phyloP scores from a whole-genome alignment of 176 grass and related monocot species.

The Typha latifolia region DNA sequence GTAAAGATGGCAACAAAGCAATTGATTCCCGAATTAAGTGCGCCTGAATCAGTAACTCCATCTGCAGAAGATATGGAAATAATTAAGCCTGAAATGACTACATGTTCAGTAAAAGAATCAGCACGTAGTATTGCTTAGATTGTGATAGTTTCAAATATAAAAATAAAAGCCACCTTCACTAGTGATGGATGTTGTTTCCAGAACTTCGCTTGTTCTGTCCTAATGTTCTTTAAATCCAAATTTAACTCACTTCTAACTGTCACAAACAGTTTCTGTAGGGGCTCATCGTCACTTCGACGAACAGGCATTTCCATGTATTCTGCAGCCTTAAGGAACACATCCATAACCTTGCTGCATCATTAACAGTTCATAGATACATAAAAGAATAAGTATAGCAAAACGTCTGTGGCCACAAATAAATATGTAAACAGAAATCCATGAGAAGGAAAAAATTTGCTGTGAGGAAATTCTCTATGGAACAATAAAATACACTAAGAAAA shows the following conservation, averaged over 20 bases:
- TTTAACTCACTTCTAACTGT: constrained; percentile 95
- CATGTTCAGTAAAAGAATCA: too few relatives aligned
- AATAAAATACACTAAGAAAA: too few relatives aligned
- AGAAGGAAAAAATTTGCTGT: too few relatives aligned
- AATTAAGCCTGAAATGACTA: too few relatives aligned
- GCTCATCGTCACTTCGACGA: constrained; percentile 87
- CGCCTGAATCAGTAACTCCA: constrained; percentile 88
- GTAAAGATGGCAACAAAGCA: constrained; percentile 47
- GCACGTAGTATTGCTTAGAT: too few relatives aligned
- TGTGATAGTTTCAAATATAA: too few relatives aligned
- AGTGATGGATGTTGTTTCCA: constrained; percentile 97
- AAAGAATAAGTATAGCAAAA: too few relatives aligned
- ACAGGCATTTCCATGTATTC: constrained; percentile 99
- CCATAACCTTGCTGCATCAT: constrained; percentile 87
- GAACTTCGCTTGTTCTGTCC: constrained; percentile 93
- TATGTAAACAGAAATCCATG: too few relatives aligned
- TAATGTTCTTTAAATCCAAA: constrained; percentile 96
- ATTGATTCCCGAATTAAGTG: constrained; percentile 72
- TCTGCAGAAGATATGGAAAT: constrained; percentile 60
- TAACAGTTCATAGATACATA: constrained; percentile 12
- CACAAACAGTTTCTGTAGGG: constrained; percentile 88
- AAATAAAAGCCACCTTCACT: constrained; percentile 43
- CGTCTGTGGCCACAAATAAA: too few relatives aligned
- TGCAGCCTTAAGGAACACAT: constrained; percentile 98
- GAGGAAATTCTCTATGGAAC: too few relatives aligned